Evolutionary conservation across 2,329 filamentous ascomycete species (phyloP).

Genomic region (Tolypocladium paradoxum): DNA sequence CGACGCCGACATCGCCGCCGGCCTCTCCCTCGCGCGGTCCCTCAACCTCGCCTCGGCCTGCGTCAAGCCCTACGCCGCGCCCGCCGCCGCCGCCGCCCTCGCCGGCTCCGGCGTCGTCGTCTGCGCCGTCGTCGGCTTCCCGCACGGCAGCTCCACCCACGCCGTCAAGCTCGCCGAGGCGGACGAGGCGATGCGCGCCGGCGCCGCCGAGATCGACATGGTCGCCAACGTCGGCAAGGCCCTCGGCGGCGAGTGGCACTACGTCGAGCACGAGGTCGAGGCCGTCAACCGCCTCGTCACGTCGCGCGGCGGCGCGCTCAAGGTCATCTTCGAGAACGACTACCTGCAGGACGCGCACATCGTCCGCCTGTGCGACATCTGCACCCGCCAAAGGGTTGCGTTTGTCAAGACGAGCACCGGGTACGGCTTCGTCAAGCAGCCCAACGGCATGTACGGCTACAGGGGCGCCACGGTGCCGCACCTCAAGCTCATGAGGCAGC

Average conservation of each 20-base stretch:
- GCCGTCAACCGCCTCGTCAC: slow-evolving; percentile 37
- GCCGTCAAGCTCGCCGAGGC: slow-evolving; percentile 45
- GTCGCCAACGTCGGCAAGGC: slow-evolving; percentile 51
- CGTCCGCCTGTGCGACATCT: slow-evolving; percentile 41
- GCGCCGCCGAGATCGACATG: slow-evolving; percentile 48
- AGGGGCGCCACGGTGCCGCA: slow-evolving; percentile 39
- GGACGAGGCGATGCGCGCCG: slow-evolving; percentile 30
- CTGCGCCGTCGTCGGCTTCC: slow-evolving; percentile 51
- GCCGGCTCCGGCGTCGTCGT: slow-evolving; percentile 36
- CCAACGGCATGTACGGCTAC: slow-evolving; percentile 39
- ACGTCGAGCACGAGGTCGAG: slow-evolving; percentile 40
- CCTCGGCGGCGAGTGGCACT: slow-evolving; percentile 44
- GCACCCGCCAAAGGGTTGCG: slow-evolving; percentile 36
- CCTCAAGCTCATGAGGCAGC: slow-evolving; percentile 41
- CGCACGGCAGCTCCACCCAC: slow-evolving; percentile 45
- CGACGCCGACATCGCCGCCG: slow-evolving; percentile 38
- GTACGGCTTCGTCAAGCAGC: slow-evolving; percentile 48
- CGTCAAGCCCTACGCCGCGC: slow-evolving; percentile 45
- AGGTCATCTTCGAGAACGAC: slow-evolving; percentile 55
- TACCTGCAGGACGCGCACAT: slow-evolving; percentile 41
- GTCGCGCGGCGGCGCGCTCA: slow-evolving; percentile 32
- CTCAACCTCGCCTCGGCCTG: slow-evolving; percentile 45
- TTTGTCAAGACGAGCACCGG: slow-evolving; percentile 53
- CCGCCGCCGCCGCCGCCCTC: slow-evolving; percentile 35
- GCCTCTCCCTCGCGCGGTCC: slow-evolving; percentile 34